These are phyloP conservation scores for Candida xyloterini DNA, from an alignment of 805 yeast genomes.

Conservation along the genomic window DNA sequence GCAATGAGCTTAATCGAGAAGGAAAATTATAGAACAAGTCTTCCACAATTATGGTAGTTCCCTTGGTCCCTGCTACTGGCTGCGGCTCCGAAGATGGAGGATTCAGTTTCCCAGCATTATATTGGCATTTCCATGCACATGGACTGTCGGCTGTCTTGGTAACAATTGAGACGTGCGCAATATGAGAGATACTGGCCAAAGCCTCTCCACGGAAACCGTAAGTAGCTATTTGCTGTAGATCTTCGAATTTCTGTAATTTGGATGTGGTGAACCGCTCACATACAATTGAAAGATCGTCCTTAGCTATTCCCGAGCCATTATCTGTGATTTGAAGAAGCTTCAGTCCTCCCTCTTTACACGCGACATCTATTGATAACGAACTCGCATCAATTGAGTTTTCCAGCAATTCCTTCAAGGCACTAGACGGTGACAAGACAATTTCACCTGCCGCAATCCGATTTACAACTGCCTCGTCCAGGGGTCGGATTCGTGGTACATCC, in stretches of 20 bases:
- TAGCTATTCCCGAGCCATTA: slow-evolving; percentile 79
- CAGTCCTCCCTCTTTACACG: slow-evolving; percentile 90
- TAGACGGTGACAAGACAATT: slow-evolving; percentile 88
- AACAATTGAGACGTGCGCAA: slow-evolving; percentile 74
- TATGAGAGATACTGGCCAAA: slow-evolving; percentile 87
- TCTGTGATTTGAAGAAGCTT: slow-evolving; percentile 84
- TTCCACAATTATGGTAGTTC: slow-evolving; percentile 83
- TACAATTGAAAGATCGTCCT: slow-evolving; percentile 70
- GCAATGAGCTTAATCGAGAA: slow-evolving; percentile 65
- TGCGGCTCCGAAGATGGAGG: slow-evolving; percentile 48
- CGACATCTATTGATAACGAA: slow-evolving; percentile 67
- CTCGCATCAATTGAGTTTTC: slow-evolving; percentile 92
- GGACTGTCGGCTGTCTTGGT: slow-evolving; percentile 62
- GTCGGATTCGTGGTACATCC: slow-evolving; percentile 21
- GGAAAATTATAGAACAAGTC: slow-evolving; percentile 89
- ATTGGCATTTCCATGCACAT: slow-evolving; percentile 72
- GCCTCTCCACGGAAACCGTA: slow-evolving; percentile 98
- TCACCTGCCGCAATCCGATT: slow-evolving; percentile 97
- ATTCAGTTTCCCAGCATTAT: slow-evolving; percentile 60
- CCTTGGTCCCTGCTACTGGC: slow-evolving; percentile 82
- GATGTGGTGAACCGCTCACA: slow-evolving; percentile 94
- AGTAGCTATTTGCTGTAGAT: slow-evolving; percentile 65
- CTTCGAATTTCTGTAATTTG: slow-evolving; percentile 71
- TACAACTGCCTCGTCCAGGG: slow-evolving; percentile 67
- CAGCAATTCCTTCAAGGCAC: slow-evolving; percentile 88